Percentiles rank a stretch among this genome's conserved stretches.
phyloP scores from a whole-genome alignment of 225 moss, liverwort and hornwort genomes.

The Polytrichum commune region DNA sequence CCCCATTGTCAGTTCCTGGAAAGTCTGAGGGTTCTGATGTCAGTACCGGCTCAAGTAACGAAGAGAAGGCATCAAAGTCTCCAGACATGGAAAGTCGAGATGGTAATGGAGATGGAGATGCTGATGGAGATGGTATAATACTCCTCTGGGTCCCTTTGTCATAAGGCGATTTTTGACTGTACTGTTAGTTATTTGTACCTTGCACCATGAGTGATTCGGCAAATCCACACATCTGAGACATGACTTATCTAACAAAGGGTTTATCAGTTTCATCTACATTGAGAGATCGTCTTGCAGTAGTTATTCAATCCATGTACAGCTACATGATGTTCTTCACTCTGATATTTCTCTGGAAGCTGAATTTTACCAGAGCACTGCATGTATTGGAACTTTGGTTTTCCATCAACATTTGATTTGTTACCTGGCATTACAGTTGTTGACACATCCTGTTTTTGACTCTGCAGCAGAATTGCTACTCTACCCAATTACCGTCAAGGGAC shows the following conservation, averaged over 20 bases:
- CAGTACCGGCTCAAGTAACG: slow-evolving; percentile 10
- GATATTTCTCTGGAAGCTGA: too few species aligned
- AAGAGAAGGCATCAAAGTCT: slow-evolving; percentile 20
- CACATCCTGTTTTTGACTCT: slow-evolving; percentile 1
- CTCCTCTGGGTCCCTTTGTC: neutral
- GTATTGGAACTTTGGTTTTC: neutral
- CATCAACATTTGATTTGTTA: neutral
- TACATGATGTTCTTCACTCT: too few species aligned
- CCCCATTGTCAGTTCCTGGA: slow-evolving; percentile 14
- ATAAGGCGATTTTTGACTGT: neutral
- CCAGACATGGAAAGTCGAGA: slow-evolving; percentile 30
- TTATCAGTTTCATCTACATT: too few species aligned
- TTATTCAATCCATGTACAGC: too few species aligned
- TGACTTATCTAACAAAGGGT: too few species aligned
- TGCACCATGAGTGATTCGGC: too few species aligned
- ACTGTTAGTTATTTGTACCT: too few species aligned
- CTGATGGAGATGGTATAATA: slow-evolving; percentile 29
- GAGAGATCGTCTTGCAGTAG: too few species aligned
- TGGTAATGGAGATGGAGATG: slow-evolving; percentile 39
- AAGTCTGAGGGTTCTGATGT: slow-evolving; percentile 16
- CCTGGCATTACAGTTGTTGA: neutral
- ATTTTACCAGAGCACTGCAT: too few species aligned
- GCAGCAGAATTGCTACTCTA: slow-evolving; percentile 84
- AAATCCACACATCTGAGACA: too few species aligned
- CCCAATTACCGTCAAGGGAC: slow-evolving; percentile 86